Base-by-base conservation (phyloP, 129 eudicot genomes). In the Chrysanthemum seticuspe region DNA sequence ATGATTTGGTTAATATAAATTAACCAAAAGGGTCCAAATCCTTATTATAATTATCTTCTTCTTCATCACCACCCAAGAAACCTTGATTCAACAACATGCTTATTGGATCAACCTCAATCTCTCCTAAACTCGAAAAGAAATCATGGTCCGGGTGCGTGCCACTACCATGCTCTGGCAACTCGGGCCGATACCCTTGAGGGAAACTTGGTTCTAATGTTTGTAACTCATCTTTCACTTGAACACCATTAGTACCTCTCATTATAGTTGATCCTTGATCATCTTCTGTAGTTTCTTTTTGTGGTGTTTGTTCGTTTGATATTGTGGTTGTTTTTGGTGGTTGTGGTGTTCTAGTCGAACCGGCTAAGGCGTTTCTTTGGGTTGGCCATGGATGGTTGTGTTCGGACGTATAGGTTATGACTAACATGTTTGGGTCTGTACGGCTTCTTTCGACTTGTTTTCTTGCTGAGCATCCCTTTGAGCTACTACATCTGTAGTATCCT, bases 341-440 rank as follows among this genome's bases (percentile, higher is more conserved):
- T 48, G 82, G 82, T 47, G 90, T 80, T 62, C 98, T 51, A 2
- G 96, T 82, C 19, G 97, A 93, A 40, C 98, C 98, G 1, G 98
- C 98, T 3, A 93, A 82, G 10, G 98, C 96, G 64, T 93, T 93
- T 78, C 98, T 69, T 72, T 93, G 98, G 5, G 98, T 89, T 6
- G 98, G 98, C 98, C 98, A 93, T 16, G 97, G 96, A 58, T 93
- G 98, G 76, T 93, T 87, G 70, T 93, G 98, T 77, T 93, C 98
- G 9, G 92, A 93, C 34, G 98, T 87, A 83, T 93, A 93, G 14
- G 98, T 93, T 51, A 93, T 89, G 3, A 93, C 98, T 19, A 93
- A 44, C 98, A 93, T 93, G 71, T 87, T 93, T 5, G 98, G 98
- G 71, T 93, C 98, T 12, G 96, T 87, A 44, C 96, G 74, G 84